A percentile compares a stretch with the other conserved stretches of the same genome.
These are phyloP conservation scores for Boletus subluridellus DNA, from an alignment of 1,284 basidiomycete genomes.

Conservation along the genomic window DNA sequence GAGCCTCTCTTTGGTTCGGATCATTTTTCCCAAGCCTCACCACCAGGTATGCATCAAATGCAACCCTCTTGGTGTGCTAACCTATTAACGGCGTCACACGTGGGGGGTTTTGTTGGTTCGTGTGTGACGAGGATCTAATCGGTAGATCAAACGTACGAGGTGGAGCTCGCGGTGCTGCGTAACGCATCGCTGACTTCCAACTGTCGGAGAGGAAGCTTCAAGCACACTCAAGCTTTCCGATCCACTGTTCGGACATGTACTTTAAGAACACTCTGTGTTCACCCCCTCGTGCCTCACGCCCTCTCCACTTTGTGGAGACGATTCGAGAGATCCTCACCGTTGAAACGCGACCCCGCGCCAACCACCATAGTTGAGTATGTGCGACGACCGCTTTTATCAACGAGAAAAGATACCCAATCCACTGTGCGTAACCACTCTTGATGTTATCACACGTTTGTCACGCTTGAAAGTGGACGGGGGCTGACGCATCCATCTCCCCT, in stretches of 20 bases:
- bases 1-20: background rate
- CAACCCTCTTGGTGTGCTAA: background rate
- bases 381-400: background rate
- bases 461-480: background rate
- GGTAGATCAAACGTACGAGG: background rate
- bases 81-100: background rate
- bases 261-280: constrained; percentile 9
- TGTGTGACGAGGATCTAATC: background rate
- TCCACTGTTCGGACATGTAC: background rate
- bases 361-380: constrained; percentile 7
- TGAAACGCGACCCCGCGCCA: background rate
- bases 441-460: background rate
- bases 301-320: background rate
- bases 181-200: background rate
- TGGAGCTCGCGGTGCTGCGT: background rate
- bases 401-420: background rate
- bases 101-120: background rate
- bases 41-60: background rate
- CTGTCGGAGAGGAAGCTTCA: background rate
- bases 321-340: background rate
- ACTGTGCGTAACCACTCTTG: constrained; percentile 8
- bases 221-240: background rate
- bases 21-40: background rate
- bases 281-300: background rate
- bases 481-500: background rate